Evolutionary conservation across 441 rosid genomes (phyloP).

Genomic region (Populus hybrid): DNA sequence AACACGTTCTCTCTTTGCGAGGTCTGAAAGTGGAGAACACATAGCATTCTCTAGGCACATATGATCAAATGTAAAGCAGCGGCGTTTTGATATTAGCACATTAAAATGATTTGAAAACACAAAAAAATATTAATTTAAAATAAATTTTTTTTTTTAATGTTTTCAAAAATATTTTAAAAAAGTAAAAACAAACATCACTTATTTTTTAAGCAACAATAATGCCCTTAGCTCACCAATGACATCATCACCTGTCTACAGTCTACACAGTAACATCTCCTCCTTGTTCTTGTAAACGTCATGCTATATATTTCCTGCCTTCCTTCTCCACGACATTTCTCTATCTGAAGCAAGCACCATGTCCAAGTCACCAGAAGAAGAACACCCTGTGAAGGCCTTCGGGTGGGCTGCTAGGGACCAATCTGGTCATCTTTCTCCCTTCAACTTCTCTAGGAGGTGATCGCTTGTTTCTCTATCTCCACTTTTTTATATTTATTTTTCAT

Average conservation of each 20-base stretch:
- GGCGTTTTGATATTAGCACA: conserved; percentile 2
- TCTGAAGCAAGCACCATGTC: conserved; percentile 6
- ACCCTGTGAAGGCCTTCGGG: conserved; percentile 15
- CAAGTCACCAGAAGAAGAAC: conserved; percentile 8
- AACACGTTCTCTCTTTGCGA: conserved; percentile 6
- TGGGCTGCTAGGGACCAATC: conserved; percentile 12
- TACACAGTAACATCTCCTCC: no score
- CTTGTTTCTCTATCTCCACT: background rate
- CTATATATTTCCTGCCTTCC: background rate
- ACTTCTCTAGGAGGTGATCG: conserved; percentile 11
- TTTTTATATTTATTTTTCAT: background rate
- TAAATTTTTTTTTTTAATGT: no score
- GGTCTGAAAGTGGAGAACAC: conserved; percentile 17
- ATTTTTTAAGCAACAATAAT: no score
- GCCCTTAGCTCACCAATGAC: no score
- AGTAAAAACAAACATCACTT: no score
- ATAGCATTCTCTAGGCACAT: conserved; percentile 20
- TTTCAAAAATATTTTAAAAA: no score
- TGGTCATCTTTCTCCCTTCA: conserved; percentile 6
- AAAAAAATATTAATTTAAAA: no score
- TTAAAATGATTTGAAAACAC: no score
- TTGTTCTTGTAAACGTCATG: no score
- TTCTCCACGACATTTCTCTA: background rate
- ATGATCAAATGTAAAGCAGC: conserved; percentile 31
- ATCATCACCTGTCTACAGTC: no score